Percentiles rank a stretch among this genome's conserved stretches.
These are phyloP conservation scores for Urostyla sp. DNA, from an alignment of 73 alveolate genomes.

Conservation along the genomic window DNA sequence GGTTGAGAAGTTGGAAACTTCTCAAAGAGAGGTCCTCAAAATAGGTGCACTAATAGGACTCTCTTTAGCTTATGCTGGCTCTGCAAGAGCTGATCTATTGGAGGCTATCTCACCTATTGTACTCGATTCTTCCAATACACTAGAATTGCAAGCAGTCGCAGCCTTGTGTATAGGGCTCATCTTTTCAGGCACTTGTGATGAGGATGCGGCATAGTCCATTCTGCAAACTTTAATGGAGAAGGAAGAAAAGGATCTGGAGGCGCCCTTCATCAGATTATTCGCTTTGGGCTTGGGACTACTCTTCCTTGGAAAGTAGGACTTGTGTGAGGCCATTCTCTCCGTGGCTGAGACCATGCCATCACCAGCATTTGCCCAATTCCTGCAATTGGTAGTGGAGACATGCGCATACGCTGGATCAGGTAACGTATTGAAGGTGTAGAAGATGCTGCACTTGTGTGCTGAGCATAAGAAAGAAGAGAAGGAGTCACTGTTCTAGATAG, in stretches of 20 bases:
- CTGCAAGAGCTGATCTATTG: conserved; percentile 87
- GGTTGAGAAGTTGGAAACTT: conserved; percentile 78
- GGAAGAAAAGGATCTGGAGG: conserved; percentile 86
- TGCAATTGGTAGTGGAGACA: conserved; percentile 80
- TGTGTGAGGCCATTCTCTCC: conserved; percentile 79
- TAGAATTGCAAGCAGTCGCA: conserved; percentile 97
- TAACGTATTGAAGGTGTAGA: conserved; percentile 90
- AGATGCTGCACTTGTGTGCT: conserved; percentile 94
- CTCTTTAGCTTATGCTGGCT: conserved; percentile 94
- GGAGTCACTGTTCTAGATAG: conserved; percentile 79
- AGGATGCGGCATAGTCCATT: conserved; percentile 96
- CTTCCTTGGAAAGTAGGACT: conserved; percentile 90
- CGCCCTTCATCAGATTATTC: conserved; percentile 89
- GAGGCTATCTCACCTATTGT: conserved; percentile 78
- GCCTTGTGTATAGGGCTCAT: conserved; percentile 96
- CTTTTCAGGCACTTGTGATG: conserved; percentile 94
- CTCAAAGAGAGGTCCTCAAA: conserved; percentile 60
- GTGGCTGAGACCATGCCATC: conserved; percentile 72
- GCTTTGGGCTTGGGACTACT: conserved; percentile 97
- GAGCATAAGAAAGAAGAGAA: conserved; percentile 94
- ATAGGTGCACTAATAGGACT: conserved; percentile 89
- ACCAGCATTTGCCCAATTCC: conserved; percentile 69
- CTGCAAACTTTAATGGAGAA: conserved; percentile 91
- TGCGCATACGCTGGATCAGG: conserved; percentile 96
- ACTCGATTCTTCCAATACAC: conserved; percentile 80